These are phyloP conservation scores for Leccinum aurantiacum DNA, from an alignment of 768 basidiomycete genomes.

Conservation along the genomic window DNA sequence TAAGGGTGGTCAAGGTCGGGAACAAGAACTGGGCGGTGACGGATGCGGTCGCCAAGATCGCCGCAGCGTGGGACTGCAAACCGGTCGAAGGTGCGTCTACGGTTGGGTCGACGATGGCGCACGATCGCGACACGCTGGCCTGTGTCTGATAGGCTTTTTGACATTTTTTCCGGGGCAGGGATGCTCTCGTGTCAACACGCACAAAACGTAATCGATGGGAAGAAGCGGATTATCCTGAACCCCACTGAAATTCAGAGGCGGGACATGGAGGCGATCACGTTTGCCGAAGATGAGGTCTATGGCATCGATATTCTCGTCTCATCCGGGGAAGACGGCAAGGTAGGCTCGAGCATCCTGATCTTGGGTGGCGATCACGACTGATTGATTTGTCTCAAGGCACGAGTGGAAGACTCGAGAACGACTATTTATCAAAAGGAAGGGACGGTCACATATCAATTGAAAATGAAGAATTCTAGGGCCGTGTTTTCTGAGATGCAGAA, in stretches of 20 bases:
- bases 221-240: conserved; percentile 93
- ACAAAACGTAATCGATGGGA: conserved; percentile 94
- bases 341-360: conserved; percentile 26
- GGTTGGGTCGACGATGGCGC: not conserved
- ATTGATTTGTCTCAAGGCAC: conserved; percentile 58
- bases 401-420: conserved; percentile 84
- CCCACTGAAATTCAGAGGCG: conserved; percentile 81
- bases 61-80: conserved; percentile 78
- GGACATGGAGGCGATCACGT: conserved; percentile 81
- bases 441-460: conserved; percentile 87
- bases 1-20: conserved; percentile 88
- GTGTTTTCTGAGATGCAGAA: conserved; percentile 97
- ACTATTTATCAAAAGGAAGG: conserved; percentile 91
- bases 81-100: conserved; percentile 78
- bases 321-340: conserved; percentile 89
- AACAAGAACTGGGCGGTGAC: conserved; percentile 96
- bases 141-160: not conserved
- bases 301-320: conserved; percentile 92
- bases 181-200: conserved; percentile 95
- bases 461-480: conserved; percentile 96
- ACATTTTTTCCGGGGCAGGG: conserved; percentile 43
- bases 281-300: conserved; percentile 93
- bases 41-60: conserved; percentile 74
- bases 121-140: not conserved
- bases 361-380: not conserved